Percentiles rank a stretch among this genome's conserved stretches.
Conservation (phyloP, 192 early-diverging fungal genomes). For the Thoreauomyces humboldtii region DNA sequence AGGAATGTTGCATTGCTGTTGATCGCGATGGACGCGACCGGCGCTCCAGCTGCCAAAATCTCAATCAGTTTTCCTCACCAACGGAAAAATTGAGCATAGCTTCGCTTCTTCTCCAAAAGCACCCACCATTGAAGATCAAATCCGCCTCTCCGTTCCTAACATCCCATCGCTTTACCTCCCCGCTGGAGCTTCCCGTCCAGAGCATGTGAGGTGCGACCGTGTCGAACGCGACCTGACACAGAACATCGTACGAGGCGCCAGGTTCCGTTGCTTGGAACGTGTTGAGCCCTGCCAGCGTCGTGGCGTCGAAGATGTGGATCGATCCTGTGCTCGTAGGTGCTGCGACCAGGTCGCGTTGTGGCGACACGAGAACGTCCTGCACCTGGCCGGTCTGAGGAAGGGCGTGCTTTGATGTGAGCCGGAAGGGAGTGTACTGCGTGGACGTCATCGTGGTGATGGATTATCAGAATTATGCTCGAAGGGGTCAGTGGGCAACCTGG, state of each 20-base stretch:
- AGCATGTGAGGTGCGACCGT: constrained; percentile 3
- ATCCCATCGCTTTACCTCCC: constrained; percentile 33
- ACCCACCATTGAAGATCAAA: constrained; percentile 6
- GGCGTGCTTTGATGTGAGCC: neutral
- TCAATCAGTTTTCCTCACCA: too few relatives aligned
- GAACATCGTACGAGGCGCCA: neutral
- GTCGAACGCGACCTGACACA: constrained; percentile 31
- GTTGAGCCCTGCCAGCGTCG: neutral
- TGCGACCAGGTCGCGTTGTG: neutral
- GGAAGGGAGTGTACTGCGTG: constrained; percentile 15
- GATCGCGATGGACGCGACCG: constrained; percentile 35
- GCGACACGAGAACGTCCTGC: constrained; percentile 1
- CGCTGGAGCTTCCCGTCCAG: constrained; percentile 22
- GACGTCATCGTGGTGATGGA: constrained; percentile 15
- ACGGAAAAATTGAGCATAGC: too few relatives aligned
- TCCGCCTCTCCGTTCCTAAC: constrained; percentile 9
- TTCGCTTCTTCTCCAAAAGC: too few relatives aligned
- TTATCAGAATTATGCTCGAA: too few relatives aligned
- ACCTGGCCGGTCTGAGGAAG: neutral
- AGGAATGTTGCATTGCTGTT: constrained; percentile 34
- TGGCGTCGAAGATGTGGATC: constrained; percentile 6
- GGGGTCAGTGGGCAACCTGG: too few relatives aligned
- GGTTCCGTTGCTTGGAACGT: neutral
- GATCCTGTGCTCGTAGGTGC: constrained; percentile 8
- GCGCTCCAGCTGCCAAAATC: constrained; percentile 22